Evolutionary conservation across 106 monocot genomes (phyloP), one percentile per base, ranked within the genome.

Genomic region (Apostasia ramifera): DNA sequence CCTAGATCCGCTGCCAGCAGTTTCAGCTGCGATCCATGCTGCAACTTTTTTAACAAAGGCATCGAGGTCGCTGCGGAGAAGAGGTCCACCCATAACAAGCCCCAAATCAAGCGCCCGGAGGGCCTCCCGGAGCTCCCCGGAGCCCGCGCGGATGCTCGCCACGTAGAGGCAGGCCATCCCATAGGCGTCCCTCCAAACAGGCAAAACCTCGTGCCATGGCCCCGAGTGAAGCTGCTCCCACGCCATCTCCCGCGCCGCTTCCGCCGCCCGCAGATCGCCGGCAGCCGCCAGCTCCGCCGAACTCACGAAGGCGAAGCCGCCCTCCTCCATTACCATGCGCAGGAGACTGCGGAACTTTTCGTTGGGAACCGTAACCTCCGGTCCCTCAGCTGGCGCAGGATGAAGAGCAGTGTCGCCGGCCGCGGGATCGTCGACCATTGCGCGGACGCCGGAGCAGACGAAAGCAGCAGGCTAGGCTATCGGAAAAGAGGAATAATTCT

Each of bases 201-300:
- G 53, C 52, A 67, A 67, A 42, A 75, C 75, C 56, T 75, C 75
- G 67, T 68, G 1, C 75, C 75, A 75, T 13, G 75, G 75, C 26
- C 75, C 75, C 43, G 60, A 75, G 75, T 75, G 75, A 1, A 75
- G 66, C 75, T 75, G 75, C 66, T 75, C 75, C 75, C 75, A 75
- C 1, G 75, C 75, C 75, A 75, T 75, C 68, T 75, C 75, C 61
- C 52, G 59, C 44, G 75, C 75, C 60, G 75, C 75, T 59, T 75
- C 75, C 44, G 75, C 75, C 45, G 50, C 38, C 57, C 67, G 58
- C 47, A 68, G 60, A 26, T 53, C 68, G 60, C 51, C 55, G 3
- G 66, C 66, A 2, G 63, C 56, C 5, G 75, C 75, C 44, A 60
- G 40, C 59, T 67, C 68, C 37, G 37, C 12, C 8, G 75, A 75